These are phyloP conservation scores for Trichothecium roseum DNA, from an alignment of 2,329 filamentous ascomycete species.

Conservation along the genomic window DNA sequence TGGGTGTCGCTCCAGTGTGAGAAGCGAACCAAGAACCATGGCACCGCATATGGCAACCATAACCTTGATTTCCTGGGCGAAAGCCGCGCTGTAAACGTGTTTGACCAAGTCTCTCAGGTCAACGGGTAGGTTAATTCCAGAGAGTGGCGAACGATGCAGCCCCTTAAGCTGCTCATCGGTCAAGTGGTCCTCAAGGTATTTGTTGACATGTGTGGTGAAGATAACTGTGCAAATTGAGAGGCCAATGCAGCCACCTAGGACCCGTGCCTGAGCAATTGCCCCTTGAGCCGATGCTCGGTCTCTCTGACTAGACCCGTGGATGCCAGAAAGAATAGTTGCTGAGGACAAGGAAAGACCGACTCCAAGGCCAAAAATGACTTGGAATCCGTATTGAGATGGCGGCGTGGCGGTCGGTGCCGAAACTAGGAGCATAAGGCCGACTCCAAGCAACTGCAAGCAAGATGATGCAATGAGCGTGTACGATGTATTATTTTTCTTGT, in stretches of 20 bases:
- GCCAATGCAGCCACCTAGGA: slow-evolving; percentile 49
- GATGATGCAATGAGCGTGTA: slow-evolving; percentile 38
- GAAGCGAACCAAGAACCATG: slow-evolving; percentile 32
- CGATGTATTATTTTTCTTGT: slow-evolving; percentile 42
- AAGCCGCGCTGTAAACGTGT: slow-evolving; percentile 33
- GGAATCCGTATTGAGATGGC: slow-evolving; percentile 40
- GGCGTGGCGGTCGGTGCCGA: slow-evolving; percentile 18
- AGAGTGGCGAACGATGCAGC: slow-evolving; percentile 33
- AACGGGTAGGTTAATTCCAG: slow-evolving; percentile 21
- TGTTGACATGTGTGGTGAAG: slow-evolving; percentile 35
- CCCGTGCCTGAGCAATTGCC: slow-evolving; percentile 47
- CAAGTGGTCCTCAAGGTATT: slow-evolving; percentile 23
- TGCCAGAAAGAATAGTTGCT: slow-evolving; percentile 46
- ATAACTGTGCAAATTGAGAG: slow-evolving; percentile 49
- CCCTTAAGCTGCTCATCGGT: slow-evolving; percentile 25
- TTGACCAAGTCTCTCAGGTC: slow-evolving; percentile 23
- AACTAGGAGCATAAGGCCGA: slow-evolving; percentile 38
- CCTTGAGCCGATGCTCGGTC: slow-evolving; percentile 50
- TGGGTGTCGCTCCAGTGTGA: slow-evolving; percentile 33
- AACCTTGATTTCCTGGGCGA: slow-evolving; percentile 33
- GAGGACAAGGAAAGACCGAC: slow-evolving; percentile 48
- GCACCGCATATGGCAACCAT: slow-evolving; percentile 32
- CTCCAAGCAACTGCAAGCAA: slow-evolving; percentile 40
- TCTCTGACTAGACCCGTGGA: slow-evolving; percentile 34
- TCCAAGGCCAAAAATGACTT: slow-evolving; percentile 46